Conservation (phyloP, 331 rosid species). For the Arachis monticola region DNA sequence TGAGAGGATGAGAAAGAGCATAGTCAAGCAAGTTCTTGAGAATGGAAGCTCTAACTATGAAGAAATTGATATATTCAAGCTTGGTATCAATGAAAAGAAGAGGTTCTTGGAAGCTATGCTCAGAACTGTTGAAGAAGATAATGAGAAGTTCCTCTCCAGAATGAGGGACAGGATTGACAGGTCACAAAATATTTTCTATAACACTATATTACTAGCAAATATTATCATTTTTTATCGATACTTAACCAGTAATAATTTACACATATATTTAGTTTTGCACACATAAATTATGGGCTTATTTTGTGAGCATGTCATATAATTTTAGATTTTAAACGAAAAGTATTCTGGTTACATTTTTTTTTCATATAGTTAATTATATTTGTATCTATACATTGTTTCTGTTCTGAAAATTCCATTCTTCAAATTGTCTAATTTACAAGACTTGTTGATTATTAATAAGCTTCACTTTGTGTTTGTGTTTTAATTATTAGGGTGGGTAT, state of each 20-base stretch:
- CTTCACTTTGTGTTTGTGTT: not conserved
- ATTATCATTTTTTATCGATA: no score
- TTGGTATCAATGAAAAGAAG: constrained; percentile 44
- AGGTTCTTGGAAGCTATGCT: constrained; percentile 44
- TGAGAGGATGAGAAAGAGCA: constrained; percentile 56
- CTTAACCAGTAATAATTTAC: no score
- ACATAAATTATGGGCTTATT: no score
- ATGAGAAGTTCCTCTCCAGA: constrained; percentile 51
- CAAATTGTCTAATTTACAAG: not conserved
- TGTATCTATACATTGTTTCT: no score
- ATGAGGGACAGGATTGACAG: constrained; percentile 56
- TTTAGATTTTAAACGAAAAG: not conserved
- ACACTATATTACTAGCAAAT: no score
- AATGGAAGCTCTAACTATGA: constrained; percentile 49
- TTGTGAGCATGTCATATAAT: no score
- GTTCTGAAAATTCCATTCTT: not conserved
- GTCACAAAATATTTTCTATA: constrained; percentile 19
- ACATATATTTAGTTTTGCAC: no score
- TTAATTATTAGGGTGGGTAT: constrained; percentile 57
- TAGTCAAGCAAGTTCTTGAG: constrained; percentile 46
- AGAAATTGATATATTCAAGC: constrained; percentile 53
- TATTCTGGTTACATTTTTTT: not conserved
- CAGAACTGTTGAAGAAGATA: constrained; percentile 50
- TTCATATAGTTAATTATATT: not conserved
- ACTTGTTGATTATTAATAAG: not conserved